Evolutionary conservation across 2,329 filamentous ascomycete genomes (phyloP), one percentile per base, ranked within the genome.

Genomic region (Arthrobotrys pseudoclavata): DNA sequence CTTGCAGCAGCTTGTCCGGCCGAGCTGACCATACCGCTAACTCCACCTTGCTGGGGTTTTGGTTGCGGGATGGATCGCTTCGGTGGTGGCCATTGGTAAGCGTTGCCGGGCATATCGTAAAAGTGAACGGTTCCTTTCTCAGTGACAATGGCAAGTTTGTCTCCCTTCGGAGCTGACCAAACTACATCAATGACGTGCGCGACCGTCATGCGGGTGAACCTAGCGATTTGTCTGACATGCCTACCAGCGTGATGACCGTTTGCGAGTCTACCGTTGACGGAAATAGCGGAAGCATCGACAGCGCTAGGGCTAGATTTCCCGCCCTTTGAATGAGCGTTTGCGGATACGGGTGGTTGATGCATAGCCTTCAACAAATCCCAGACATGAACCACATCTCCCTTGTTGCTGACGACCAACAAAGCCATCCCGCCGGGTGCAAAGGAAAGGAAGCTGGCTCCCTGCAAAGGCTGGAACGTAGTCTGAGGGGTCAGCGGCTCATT

Each of bases 51-150:
- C 18, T 55, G 57, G 81, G 81, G 4, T 53, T 77, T 77, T 1
- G 83, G 80, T 52, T 83, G 82, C 20, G 82, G 82, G 9, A 82
- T 61, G 26, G 82, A 80, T 37, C 85, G 84, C 53, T 85, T 85
- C 48, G 89, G 90, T 24, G 94, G 92, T 47, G 94, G 94, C 94
- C 94, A 97, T 80, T 92, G 90, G 81, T 94, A 95, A 3, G 93
- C 92, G 79, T 89, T 92, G 53, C 89, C 87, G 7, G 94, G 93
- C 84, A 98, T 89, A 80, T 97, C 92, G 79, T 97, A 91, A 50
- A 98, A 88, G 84, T 99, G 96, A 10, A 97, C 90, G 7, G 96
- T 99, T n/a, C 95, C 94, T 80, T 94, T 92, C 82, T 97, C 93
- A 0, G 96, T 98, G 26, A 97, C 90, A 85, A 99, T 90, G 1